Base-by-base conservation (phyloP, 345 rosid species). In the Cochlearia excelsa region DNA sequence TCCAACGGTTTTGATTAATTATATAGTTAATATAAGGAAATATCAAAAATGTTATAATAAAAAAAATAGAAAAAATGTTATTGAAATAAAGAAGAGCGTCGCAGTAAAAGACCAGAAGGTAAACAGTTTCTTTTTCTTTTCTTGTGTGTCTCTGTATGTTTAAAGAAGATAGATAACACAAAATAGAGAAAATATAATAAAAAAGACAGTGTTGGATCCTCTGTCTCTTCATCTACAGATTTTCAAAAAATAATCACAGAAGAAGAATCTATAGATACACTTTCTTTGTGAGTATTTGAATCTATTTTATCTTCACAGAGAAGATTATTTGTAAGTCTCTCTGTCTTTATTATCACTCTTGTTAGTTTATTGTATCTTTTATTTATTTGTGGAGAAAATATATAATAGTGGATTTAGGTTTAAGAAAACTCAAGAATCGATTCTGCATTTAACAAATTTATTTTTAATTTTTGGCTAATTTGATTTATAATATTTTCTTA, bases 61-160 rank as follows among this genome's bases (percentile, higher is more conserved):
- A 9, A 28, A 54, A 7, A 16, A 0, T 7, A n/a, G 5, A 27
- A 42, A 40, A 37, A 68, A 33, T 16, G 23, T 16, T 16, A 16
- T 16, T 16, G 23, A 27, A 54, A 50, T 35, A 58, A 39, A 70
- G 45, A 65, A 39, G 70, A 71, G 61, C 56, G 70, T 64, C 41
- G 64, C 49, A 63, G 65, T 69, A 56, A 69, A 50, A 16, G 56
- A 58, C 39, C 57, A 65, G 66, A 70, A 52, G 69, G 70, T 57
- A 64, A 57, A 59, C 69, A 63, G 74, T 70, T 70, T 51, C 40
- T 11, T 33, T 48, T 37, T n/a, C 23, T 16, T 52, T 41, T 9
- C n/a, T 4, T 68, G 27, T 52, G 52, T 61, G 28, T 40, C 23
- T 16, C 23, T 16, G 0, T 16, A 39, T 49, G 58, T 63, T 26